Evolutionary conservation across 2,329 filamentous ascomycete genomes (phyloP).

Genomic region (Cordyceps tenuipes): DNA sequence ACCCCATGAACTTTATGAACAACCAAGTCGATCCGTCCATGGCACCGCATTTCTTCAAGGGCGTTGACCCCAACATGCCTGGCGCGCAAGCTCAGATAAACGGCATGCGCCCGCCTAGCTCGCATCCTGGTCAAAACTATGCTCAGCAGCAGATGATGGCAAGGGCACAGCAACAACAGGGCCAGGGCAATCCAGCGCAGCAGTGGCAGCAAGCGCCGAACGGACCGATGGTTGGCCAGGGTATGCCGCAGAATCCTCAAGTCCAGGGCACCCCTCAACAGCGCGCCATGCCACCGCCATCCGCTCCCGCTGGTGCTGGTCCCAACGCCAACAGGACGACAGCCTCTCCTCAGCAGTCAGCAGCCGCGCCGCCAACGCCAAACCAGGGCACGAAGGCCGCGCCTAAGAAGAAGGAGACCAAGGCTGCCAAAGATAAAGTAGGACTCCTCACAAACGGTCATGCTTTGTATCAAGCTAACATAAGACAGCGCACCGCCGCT

Average conservation of each 20-base stretch:
- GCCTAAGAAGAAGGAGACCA: constrained; percentile 69
- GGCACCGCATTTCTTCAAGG: constrained; percentile 52
- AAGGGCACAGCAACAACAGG: constrained; percentile 25
- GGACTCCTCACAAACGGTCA: constrained; percentile 16
- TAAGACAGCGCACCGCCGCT: constrained; percentile 37
- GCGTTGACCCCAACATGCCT: constrained; percentile 47
- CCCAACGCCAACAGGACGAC: constrained; percentile 47
- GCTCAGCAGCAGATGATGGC: constrained; percentile 54
- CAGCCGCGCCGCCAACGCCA: constrained; percentile 66
- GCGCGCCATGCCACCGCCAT: constrained; percentile 59
- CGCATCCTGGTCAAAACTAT: constrained; percentile 53
- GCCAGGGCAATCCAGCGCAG: constrained; percentile 24
- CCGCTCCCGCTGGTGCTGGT: constrained; percentile 41
- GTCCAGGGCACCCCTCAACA: constrained; percentile 66
- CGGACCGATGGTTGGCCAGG: constrained; percentile 30
- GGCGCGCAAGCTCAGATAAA: constrained; percentile 47
- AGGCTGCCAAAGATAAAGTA: constrained; percentile 62
- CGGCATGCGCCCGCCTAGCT: constrained; percentile 61
- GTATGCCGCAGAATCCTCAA: constrained; percentile 32
- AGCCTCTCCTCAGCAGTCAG: constrained; percentile 54
- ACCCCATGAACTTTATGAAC: constrained; percentile 54
- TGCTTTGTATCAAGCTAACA: constrained; percentile 5
- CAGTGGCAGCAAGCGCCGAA: constrained; percentile 35
- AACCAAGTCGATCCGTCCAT: constrained; percentile 55
- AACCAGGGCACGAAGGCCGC: constrained; percentile 63